Conservation (phyloP, 1,284 basidiomycete species). For the Mycena sp. region DNA sequence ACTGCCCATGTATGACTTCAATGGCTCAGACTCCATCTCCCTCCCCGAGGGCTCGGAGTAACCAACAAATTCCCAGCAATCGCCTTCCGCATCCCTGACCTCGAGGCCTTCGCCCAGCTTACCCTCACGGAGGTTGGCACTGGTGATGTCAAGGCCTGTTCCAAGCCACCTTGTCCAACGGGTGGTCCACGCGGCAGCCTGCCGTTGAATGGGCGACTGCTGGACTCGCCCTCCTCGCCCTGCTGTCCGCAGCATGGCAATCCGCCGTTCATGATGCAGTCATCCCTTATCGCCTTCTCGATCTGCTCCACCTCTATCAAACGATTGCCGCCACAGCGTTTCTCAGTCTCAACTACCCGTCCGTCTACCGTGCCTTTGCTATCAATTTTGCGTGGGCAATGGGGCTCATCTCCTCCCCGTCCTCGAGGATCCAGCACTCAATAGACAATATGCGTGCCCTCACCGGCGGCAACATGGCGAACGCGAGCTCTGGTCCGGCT, state of each 20-base stretch:
- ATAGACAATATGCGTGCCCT: slow-evolving; percentile 85
- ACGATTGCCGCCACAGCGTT: slow-evolving; percentile 81
- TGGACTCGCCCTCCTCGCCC: slow-evolving; percentile 72
- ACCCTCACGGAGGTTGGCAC: slow-evolving; percentile 76
- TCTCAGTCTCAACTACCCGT: slow-evolving; percentile 89
- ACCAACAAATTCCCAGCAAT: slow-evolving; percentile 75
- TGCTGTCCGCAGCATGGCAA: slow-evolving; percentile 75
- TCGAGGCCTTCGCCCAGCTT: slow-evolving; percentile 91
- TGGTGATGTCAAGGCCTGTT: slow-evolving; percentile 85
- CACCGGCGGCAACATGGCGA: slow-evolving; percentile 81
- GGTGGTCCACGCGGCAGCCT: slow-evolving; percentile 81
- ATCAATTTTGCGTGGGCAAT: slow-evolving; percentile 92
- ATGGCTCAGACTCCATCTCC: slow-evolving; percentile 79
- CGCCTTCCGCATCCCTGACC: slow-evolving; percentile 89
- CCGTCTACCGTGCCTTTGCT: slow-evolving; percentile 81
- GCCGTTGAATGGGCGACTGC: slow-evolving; percentile 85
- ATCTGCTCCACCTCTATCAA: slow-evolving; percentile 86
- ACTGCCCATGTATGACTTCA: slow-evolving; percentile 87
- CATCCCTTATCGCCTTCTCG: slow-evolving; percentile 76
- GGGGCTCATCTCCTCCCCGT: slow-evolving; percentile 76
- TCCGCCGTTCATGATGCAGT: slow-evolving; percentile 57
- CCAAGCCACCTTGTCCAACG: slow-evolving; percentile 92
- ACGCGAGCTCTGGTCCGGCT: slow-evolving; percentile 62
- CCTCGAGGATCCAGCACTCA: slow-evolving; percentile 73
- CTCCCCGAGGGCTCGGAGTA: slow-evolving; percentile 71